A percentile compares a stretch with the other conserved stretches of the same genome.
phyloP scores from a whole-genome alignment of 306 rosid genomes.

The Quillaja saponaria region DNA sequence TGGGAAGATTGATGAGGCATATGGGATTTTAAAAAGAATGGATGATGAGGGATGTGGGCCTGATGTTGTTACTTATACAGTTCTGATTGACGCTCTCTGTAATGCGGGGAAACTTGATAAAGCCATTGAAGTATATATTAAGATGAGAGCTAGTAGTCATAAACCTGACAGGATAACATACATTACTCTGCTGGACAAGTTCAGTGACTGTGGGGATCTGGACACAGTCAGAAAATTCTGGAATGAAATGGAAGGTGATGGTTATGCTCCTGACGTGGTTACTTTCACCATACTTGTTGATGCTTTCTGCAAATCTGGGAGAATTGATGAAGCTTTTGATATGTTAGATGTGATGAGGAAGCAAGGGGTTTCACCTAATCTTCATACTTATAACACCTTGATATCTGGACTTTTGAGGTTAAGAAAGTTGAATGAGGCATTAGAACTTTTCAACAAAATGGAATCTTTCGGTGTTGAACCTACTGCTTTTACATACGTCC shows the following conservation, averaged over 20 bases:
- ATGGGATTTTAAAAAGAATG: slow-evolving; percentile 72
- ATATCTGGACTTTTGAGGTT: slow-evolving; percentile 69
- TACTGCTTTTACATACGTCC: slow-evolving; percentile 77
- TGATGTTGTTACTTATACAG: slow-evolving; percentile 87
- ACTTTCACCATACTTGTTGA: slow-evolving; percentile 74
- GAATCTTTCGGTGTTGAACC: slow-evolving; percentile 68
- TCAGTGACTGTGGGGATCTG: slow-evolving; percentile 62
- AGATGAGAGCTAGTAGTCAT: slow-evolving; percentile 71
- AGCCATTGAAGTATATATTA: slow-evolving; percentile 60
- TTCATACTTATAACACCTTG: slow-evolving; percentile 84
- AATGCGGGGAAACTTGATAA: slow-evolving; percentile 65
- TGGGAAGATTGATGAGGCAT: slow-evolving; percentile 77
- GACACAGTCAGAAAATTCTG: slow-evolving; percentile 58
- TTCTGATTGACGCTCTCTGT: slow-evolving; percentile 91
- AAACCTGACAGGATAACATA: slow-evolving; percentile 84
- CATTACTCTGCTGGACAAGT: slow-evolving; percentile 78
- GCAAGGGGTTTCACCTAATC: slow-evolving; percentile 73
- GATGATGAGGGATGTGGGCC: slow-evolving; percentile 86
- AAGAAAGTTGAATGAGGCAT: slow-evolving; percentile 70
- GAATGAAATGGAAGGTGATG: slow-evolving; percentile 87
- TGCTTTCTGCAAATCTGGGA: slow-evolving; percentile 77
- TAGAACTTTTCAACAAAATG: slow-evolving; percentile 65
- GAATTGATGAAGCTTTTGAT: slow-evolving; percentile 66
- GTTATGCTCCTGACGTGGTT: slow-evolving; percentile 81
- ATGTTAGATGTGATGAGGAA: slow-evolving; percentile 61